Percentiles rank a stretch among this genome's conserved stretches.
These are phyloP conservation scores for Scorias spongiosa DNA, from an alignment of 2,329 filamentous ascomycete genomes.

Conservation along the genomic window DNA sequence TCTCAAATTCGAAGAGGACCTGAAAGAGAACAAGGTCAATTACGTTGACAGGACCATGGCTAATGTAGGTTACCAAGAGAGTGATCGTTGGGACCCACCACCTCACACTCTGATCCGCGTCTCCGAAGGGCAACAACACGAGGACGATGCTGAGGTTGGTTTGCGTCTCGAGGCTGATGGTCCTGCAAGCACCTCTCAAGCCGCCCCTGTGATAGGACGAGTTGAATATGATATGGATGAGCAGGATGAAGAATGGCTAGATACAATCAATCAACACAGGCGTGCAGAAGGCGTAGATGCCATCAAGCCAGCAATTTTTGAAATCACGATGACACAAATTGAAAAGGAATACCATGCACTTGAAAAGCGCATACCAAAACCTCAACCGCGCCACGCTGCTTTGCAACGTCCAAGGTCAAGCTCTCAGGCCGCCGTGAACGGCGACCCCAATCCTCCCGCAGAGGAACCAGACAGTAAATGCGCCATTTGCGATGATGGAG, in stretches of 20 bases:
- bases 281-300: slow-evolving; percentile 59
- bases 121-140: slow-evolving; percentile 46
- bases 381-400: slow-evolving; percentile 89
- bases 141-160: slow-evolving; percentile 42
- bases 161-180: slow-evolving; percentile 42
- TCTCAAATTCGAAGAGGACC: slow-evolving; percentile 67
- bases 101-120: slow-evolving; percentile 54
- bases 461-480: slow-evolving; percentile 97
- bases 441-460: slow-evolving; percentile 62
- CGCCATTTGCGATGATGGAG: slow-evolving; percentile 95
- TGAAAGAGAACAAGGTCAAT: slow-evolving; percentile 59
- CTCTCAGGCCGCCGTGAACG: slow-evolving; percentile 88
- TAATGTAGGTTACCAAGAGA: slow-evolving; percentile 90
- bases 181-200: slow-evolving; percentile 34
- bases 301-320: slow-evolving; percentile 87
- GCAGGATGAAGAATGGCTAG: slow-evolving; percentile 93
- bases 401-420: slow-evolving; percentile 86
- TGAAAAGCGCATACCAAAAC: slow-evolving; percentile 92
- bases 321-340: slow-evolving; percentile 96
- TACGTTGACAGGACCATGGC: slow-evolving; percentile 96
- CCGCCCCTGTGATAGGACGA: slow-evolving; percentile 45
- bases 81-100: slow-evolving; percentile 69
- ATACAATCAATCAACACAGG: slow-evolving; percentile 64
- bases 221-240: slow-evolving; percentile 99
- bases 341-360: slow-evolving; percentile 97